A percentile compares a stretch with the other conserved stretches of the same genome.
phyloP scores from a whole-genome alignment of 768 basidiomycete species.

The Collybiopsis luxurians region DNA sequence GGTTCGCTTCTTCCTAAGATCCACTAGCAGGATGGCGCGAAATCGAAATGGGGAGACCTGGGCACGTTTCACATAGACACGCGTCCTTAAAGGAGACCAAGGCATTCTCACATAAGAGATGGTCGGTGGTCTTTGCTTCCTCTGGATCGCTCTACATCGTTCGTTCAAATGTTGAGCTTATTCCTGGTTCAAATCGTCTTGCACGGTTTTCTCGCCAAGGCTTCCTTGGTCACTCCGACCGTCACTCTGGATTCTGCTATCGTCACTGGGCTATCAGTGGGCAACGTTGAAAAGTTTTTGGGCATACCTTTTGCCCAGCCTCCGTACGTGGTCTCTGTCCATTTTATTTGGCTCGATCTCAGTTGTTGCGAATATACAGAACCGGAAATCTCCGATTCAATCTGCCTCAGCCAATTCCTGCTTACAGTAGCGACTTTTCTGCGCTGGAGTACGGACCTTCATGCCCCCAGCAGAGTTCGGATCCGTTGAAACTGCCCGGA shows the following conservation, averaged over 20 bases:
- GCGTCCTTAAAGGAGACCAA: too few species aligned
- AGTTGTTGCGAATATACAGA: conserved; percentile 14
- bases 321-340: conserved; percentile 35
- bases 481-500: conserved; percentile 30
- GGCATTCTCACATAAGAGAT: too few species aligned
- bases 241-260: conserved; percentile 41
- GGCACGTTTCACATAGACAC: too few species aligned
- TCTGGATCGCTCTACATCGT: too few species aligned
- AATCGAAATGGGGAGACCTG: too few species aligned
- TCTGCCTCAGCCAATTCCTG: conserved; percentile 34
- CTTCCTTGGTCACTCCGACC: conserved; percentile 19
- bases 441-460: conserved; percentile 40
- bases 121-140: too few species aligned
- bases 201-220: neutral
- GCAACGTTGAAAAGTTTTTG: conserved; percentile 35
- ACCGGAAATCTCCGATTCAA: conserved; percentile 37
- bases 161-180: neutral
- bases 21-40: too few species aligned
- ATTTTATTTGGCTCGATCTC: neutral
- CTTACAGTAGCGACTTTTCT: conserved; percentile 32
- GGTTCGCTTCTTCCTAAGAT: too few species aligned
- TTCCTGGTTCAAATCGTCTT: neutral
- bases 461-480: conserved; percentile 44
- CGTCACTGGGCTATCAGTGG: conserved; percentile 36
- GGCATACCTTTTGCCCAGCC: conserved; percentile 57